These are phyloP conservation scores for Triticum dicoccoides DNA, from an alignment of 176 grass and related monocot species.

Conservation along the genomic window DNA sequence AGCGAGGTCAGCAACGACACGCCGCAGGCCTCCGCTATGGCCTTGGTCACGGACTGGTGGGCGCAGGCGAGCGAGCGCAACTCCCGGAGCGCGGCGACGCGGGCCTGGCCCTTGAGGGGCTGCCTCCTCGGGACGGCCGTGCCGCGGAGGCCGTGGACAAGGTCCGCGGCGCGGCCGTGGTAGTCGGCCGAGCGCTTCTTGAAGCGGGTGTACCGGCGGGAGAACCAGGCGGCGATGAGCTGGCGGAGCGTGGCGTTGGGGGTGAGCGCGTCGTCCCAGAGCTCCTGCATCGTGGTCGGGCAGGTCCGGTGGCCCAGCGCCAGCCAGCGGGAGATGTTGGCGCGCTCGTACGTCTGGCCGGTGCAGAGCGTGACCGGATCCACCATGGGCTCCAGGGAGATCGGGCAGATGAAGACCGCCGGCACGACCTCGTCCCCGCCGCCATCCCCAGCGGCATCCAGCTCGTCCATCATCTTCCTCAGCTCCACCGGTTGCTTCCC, in stretches of 20 bases:
- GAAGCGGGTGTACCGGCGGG: slow-evolving; percentile 64
- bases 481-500: slow-evolving; percentile 66
- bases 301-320: slow-evolving; percentile 87
- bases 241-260: slow-evolving; percentile 89
- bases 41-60: slow-evolving; percentile 75
- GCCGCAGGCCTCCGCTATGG: slow-evolving; percentile 56
- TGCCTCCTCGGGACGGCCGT: slow-evolving; percentile 40
- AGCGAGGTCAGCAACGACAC: slow-evolving; percentile 60
- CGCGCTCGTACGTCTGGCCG: slow-evolving; percentile 95
- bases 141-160: slow-evolving; percentile 63
- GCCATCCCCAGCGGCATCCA: slow-evolving; percentile 59
- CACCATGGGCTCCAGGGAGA: slow-evolving; percentile 97
- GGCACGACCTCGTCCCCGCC: slow-evolving; percentile 68
- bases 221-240: slow-evolving; percentile 97
- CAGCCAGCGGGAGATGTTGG: slow-evolving; percentile 81
- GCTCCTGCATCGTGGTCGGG: slow-evolving; percentile 98
- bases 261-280: slow-evolving; percentile 85
- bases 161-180: slow-evolving; percentile 78
- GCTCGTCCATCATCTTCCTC: slow-evolving; percentile 88
- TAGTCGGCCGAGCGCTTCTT: slow-evolving; percentile 96
- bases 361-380: slow-evolving; percentile 99
- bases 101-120: slow-evolving; percentile 77
- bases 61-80: slow-evolving; percentile 47
- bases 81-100: slow-evolving; percentile 71
- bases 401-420: slow-evolving; percentile 94